Evolutionary conservation across 805 yeast species (phyloP).

Genomic region (Saccharomycopsis microspora): DNA sequence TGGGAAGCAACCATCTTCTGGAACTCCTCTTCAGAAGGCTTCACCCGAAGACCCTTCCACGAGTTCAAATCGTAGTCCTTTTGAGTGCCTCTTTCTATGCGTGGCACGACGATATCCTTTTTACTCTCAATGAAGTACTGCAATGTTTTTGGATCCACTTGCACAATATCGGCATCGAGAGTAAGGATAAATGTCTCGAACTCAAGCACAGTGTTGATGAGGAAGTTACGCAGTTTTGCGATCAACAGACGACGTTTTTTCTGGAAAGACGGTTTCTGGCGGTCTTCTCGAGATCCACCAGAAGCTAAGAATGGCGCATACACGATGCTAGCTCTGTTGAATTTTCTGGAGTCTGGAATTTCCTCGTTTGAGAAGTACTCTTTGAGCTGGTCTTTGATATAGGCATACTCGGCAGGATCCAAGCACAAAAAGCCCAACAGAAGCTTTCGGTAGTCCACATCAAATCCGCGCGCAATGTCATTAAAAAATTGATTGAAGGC

Average conservation of each 20-base stretch:
- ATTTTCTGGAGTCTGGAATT: conserved; percentile 10
- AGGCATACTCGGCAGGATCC: conserved; percentile 1
- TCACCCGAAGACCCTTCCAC: conserved; percentile 24
- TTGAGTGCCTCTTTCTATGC: conserved; percentile 20
- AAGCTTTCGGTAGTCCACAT: conserved; percentile 18
- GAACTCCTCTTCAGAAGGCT: conserved; percentile 20
- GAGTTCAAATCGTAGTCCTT: conserved; percentile 27
- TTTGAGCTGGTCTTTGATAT: conserved; percentile 4
- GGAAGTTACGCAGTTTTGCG: conserved; percentile 22
- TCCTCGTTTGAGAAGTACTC: conserved; percentile 7
- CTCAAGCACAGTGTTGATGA: conserved; percentile 19
- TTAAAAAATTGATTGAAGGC: conserved; percentile 24
- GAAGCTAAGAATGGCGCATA: conserved; percentile 13
- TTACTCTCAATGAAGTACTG: conserved; percentile 18
- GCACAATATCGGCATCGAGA: conserved; percentile 24
- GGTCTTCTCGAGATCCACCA: conserved; percentile 8
- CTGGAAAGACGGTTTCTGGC: conserved; percentile 17
- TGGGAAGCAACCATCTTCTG: conserved; percentile 18
- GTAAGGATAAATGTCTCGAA: conserved; percentile 22
- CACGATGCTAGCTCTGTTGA: conserved; percentile 10
- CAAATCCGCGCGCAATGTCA: conserved; percentile 21
- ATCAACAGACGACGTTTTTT: conserved; percentile 21
- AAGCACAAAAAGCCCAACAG: conserved; percentile 19
- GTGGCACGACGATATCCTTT: conserved; percentile 24
- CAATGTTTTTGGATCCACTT: conserved; percentile 20